Base-by-base conservation (phyloP, 192 early-diverging fungal genomes). In the Phlyctochytrium bullatum region DNA sequence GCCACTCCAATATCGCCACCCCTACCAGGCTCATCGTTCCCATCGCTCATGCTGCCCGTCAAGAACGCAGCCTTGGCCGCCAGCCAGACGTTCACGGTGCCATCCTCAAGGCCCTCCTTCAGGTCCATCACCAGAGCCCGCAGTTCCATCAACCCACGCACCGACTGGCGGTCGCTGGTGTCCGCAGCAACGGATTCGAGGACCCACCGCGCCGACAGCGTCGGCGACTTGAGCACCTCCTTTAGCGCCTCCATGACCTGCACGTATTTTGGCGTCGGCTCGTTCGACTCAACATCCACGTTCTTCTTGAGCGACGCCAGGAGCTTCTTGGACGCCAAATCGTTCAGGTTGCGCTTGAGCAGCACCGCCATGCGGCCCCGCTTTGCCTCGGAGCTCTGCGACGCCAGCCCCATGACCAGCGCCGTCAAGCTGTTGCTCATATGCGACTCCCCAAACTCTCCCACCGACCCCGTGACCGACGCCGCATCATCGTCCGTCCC, bases 51-150 rank as follows among this genome's bases (percentile, higher is more conserved):
- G 6, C 25, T 25, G 6, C 27, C 20, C 12, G 4, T 25, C 14
- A 74, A 34, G 29, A 76, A 69, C 51, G 71, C 53, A 6, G 65
- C 74, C 47, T 67, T 76, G 2, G 51, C 52, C 20, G 74, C 52
- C 30, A 75, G 20, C 63, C 64, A 75, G 2, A 76, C 62, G 34
- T 62, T 31, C 4, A 66, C 36, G 29, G 24, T 27, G 30, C 61
- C 71, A 20, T 76, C 64, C 2, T 40, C 25, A 28, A 75, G 47
- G 12, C 34, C 29, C 23, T 34, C 34, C 14, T 25, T 1, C 1
- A 75, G 62, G 28, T 58, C 66, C 3, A 24, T 29, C 16, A 71
- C 27, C 17, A 51, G 34, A 20, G 20, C 27, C 1, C n/a, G 53
- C n/a, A 71, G 23, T n/a, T 56, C 65, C 3, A 20, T 35, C 28